phyloP scores from a whole-genome alignment of 352 stramenopile species.

The Blastocystis hominis region DNA sequence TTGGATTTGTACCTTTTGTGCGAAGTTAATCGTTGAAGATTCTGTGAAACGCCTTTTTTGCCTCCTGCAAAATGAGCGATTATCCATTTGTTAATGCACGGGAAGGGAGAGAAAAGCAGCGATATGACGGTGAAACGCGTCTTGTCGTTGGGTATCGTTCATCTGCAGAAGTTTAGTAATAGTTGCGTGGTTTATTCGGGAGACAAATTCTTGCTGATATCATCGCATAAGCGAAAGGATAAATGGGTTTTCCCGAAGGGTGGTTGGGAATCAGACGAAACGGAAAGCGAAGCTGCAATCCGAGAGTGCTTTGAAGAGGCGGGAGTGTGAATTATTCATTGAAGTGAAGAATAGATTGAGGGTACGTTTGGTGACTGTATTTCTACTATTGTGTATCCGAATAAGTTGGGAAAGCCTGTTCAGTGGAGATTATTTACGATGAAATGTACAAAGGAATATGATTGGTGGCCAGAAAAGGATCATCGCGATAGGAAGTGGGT shows the following conservation, averaged over 20 bases:
- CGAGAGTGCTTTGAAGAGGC: constrained; percentile 84
- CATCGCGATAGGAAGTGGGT: constrained; percentile 29
- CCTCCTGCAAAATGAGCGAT: not conserved
- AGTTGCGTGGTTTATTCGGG: constrained; percentile 13
- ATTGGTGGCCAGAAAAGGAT: constrained; percentile 52
- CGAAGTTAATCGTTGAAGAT: not conserved
- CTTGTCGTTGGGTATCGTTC: constrained; percentile 66
- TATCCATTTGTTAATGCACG: constrained; percentile 64
- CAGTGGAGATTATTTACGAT: not conserved
- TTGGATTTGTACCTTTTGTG: too few relatives aligned
- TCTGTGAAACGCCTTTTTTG: not conserved
- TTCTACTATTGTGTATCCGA: constrained; percentile 39
- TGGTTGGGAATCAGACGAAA: constrained; percentile 86
- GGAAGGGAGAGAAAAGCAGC: constrained; percentile 67
- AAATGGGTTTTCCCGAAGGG: constrained; percentile 91
- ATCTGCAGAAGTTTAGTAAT: not conserved
- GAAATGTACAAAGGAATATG: constrained; percentile 9
- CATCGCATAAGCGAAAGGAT: constrained; percentile 72
- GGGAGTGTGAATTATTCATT: constrained; percentile 65
- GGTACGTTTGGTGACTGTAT: constrained; percentile 14
- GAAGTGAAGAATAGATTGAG: not conserved
- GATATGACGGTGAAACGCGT: constrained; percentile 67
- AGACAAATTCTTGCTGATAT: constrained; percentile 72
- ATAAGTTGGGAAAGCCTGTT: constrained; percentile 35
- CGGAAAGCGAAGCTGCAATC: constrained; percentile 74